A percentile compares a stretch with the other conserved stretches of the same genome.
These are phyloP conservation scores for Hypomontagnella submonticulosa DNA, from an alignment of 495 filamentous ascomycete species.

Conservation along the genomic window DNA sequence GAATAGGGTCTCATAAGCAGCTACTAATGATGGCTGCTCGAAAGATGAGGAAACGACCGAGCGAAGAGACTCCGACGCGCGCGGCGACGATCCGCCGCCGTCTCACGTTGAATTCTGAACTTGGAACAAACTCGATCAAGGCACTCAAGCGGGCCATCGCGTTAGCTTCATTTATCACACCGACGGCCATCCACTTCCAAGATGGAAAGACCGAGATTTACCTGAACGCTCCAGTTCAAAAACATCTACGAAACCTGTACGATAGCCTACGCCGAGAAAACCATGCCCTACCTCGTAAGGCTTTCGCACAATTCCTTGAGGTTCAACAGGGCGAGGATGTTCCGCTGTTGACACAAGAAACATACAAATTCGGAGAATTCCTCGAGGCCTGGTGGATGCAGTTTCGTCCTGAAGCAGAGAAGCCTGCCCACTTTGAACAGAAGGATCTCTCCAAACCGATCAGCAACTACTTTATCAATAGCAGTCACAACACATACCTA, in stretches of 20 bases:
- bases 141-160: constrained; percentile 47
- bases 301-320: constrained; percentile 53
- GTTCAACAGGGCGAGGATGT: constrained; percentile 50
- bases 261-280: constrained; percentile 44
- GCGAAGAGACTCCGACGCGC: constrained; percentile 22
- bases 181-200: constrained; percentile 43
- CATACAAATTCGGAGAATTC: constrained; percentile 56
- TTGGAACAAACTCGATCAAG: constrained; percentile 46
- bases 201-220: constrained; percentile 41
- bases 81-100: constrained; percentile 32
- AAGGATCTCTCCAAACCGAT: constrained; percentile 66
- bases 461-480: constrained; percentile 90
- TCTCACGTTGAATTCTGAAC: constrained; percentile 40
- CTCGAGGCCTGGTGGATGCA: constrained; percentile 53
- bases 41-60: constrained; percentile 38
- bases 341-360: constrained; percentile 42
- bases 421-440: constrained; percentile 34
- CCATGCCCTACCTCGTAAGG: constrained; percentile 45
- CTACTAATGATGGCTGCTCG: constrained; percentile 18
- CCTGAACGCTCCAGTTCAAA: constrained; percentile 48
- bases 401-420: constrained; percentile 50
- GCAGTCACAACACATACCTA: constrained; percentile 94
- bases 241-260: constrained; percentile 52
- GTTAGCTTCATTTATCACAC: constrained; percentile 41
- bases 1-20: neutral